These are phyloP conservation scores for California macrophylla DNA, from an alignment of 441 rosid species.

Conservation along the genomic window DNA sequence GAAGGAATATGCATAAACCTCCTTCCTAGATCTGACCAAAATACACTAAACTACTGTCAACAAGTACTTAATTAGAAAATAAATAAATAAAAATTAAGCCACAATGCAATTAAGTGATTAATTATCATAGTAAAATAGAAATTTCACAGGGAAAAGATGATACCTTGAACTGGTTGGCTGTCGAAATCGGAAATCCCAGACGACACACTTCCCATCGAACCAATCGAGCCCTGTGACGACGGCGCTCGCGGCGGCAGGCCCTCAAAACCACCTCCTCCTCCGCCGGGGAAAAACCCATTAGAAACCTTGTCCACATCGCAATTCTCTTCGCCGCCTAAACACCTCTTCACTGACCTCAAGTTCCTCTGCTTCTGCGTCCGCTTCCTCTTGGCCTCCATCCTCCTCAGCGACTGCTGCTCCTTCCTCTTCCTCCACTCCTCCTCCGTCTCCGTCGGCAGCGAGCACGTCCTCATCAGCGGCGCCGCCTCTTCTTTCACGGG, in stretches of 20 bases:
- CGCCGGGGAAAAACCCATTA: neutral
- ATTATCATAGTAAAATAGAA: neutral
- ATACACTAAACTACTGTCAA: neutral
- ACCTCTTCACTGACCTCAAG: neutral
- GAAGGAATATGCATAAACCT: neutral
- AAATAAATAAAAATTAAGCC: neutral
- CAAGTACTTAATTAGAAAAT: neutral
- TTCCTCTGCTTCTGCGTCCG: slow-evolving; percentile 61
- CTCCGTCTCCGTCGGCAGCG: slow-evolving; percentile 58
- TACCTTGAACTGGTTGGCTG: slow-evolving; percentile 37
- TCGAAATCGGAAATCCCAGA: slow-evolving; percentile 40
- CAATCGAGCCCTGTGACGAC: slow-evolving; percentile 33
- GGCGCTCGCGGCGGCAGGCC: slow-evolving; percentile 4
- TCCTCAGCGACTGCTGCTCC: slow-evolving; percentile 56
- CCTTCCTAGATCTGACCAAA: neutral
- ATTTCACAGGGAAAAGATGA: neutral
- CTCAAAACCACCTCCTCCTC: slow-evolving; percentile 11
- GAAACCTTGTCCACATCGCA: neutral
- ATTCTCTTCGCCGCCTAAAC: neutral
- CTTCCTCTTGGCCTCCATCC: slow-evolving; percentile 80
- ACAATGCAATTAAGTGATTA: neutral
- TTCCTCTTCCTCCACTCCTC: slow-evolving; percentile 74
- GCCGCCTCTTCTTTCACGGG: neutral
- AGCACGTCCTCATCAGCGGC: slow-evolving; percentile 46
- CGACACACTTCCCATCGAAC: slow-evolving; percentile 42